Evolutionary conservation across 495 filamentous ascomycete species (phyloP).

Genomic region (Aspergillus carlsbadensis): DNA sequence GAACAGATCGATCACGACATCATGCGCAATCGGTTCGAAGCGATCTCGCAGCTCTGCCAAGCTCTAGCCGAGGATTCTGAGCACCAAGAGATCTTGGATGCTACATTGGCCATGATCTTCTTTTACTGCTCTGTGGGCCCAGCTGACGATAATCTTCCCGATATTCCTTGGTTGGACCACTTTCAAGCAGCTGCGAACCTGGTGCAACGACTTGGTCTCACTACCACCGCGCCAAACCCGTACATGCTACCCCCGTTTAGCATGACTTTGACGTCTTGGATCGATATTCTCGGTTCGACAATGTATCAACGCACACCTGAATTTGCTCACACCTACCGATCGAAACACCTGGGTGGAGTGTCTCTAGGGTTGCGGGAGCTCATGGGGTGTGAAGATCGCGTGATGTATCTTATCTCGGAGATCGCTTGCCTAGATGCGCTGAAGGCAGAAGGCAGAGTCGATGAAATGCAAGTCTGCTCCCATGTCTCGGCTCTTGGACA

Average conservation of each 20-base stretch:
- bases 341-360: slow-evolving; percentile 75
- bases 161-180: slow-evolving; percentile 96
- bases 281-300: slow-evolving; percentile 92
- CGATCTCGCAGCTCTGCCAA: slow-evolving; percentile 82
- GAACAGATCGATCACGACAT: slow-evolving; percentile 90
- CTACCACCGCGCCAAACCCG: slow-evolving; percentile 58
- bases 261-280: slow-evolving; percentile 94
- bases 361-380: slow-evolving; percentile 82
- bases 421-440: slow-evolving; percentile 92
- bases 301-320: slow-evolving; percentile 83
- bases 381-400: slow-evolving; percentile 96
- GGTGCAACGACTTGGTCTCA: slow-evolving; percentile 81
- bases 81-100: slow-evolving; percentile 87
- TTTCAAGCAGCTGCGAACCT: slow-evolving; percentile 87
- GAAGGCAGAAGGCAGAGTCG: slow-evolving; percentile 72
- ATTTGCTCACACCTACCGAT: slow-evolving; percentile 89
- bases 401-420: slow-evolving; percentile 98
- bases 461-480: slow-evolving; percentile 77
- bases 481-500: slow-evolving; percentile 79
- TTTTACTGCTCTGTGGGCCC: slow-evolving; percentile 93
- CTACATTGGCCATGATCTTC: slow-evolving; percentile 93
- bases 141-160: slow-evolving; percentile 80
- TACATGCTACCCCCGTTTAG: slow-evolving; percentile 79
- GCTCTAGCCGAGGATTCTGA: slow-evolving; percentile 76
- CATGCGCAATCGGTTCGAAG: slow-evolving; percentile 87